A percentile compares a stretch with the other conserved stretches of the same genome.
phyloP scores from a whole-genome alignment of 2,329 filamentous ascomycete species.

The Phyllosticta paracitricarpa region DNA sequence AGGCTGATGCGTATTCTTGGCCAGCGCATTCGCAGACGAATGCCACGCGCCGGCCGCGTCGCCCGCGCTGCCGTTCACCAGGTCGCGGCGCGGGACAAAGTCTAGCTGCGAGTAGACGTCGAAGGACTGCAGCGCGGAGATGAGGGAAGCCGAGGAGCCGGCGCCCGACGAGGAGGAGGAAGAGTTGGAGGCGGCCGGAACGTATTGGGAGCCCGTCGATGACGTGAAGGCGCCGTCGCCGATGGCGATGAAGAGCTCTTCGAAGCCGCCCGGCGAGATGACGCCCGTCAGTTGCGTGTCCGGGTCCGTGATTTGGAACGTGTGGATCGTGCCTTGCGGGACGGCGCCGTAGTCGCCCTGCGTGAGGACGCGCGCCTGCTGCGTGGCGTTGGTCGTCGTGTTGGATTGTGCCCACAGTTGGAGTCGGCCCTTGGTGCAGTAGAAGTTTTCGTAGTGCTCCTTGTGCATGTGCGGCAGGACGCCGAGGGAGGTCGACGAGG shows the following conservation, averaged over 20 bases:
- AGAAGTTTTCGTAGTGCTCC: slow-evolving; percentile 39
- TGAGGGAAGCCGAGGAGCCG: slow-evolving; percentile 22
- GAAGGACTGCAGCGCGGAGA: slow-evolving; percentile 29
- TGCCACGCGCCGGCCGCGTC: slow-evolving; percentile 27
- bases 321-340: slow-evolving; percentile 37
- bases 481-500: slow-evolving; percentile 27
- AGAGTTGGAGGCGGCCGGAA: slow-evolving; percentile 20
- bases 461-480: slow-evolving; percentile 36
- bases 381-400: slow-evolving; percentile 20
- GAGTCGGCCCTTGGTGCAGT: slow-evolving; percentile 34
- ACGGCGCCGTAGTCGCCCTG: slow-evolving; percentile 39
- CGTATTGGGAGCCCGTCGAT: slow-evolving; percentile 27
- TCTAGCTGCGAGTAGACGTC: slow-evolving; percentile 36
- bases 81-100: slow-evolving; percentile 31
- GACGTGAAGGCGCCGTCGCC: slow-evolving; percentile 27
- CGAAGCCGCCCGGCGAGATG: slow-evolving; percentile 40
- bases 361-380: slow-evolving; percentile 29
- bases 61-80: slow-evolving; percentile 34
- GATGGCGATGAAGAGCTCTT: slow-evolving; percentile 36
- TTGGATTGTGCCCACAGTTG: slow-evolving; percentile 36
- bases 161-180: slow-evolving; percentile 12
- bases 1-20: slow-evolving; percentile 22
- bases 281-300: slow-evolving; percentile 39
- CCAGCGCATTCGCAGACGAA: slow-evolving; percentile 26
- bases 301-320: slow-evolving; percentile 39